Evolutionary conservation across 1,284 basidiomycete species (phyloP).

Genomic region (Mycena sp.): DNA sequence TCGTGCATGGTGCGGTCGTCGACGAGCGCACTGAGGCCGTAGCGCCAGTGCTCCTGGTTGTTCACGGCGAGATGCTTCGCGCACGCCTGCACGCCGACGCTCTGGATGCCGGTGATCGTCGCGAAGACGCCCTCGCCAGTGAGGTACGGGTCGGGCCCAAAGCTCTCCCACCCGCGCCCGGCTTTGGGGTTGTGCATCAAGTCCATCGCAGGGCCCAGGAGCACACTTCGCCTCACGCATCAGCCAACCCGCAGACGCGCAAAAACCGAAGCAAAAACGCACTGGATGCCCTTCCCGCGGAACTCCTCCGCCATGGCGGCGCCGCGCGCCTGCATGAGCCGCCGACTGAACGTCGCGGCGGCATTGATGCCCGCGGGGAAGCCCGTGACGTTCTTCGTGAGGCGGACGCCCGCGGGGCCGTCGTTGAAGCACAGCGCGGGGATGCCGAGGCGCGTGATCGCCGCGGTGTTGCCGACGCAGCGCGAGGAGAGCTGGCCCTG

Average conservation of each 20-base stretch:
- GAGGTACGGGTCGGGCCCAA: slow-evolving; percentile 74
- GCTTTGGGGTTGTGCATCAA: slow-evolving; percentile 60
- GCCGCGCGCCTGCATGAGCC: slow-evolving; percentile 69
- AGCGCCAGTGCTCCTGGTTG: slow-evolving; percentile 61
- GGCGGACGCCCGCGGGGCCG: slow-evolving; percentile 62
- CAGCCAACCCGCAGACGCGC: not conserved
- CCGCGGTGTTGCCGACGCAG: slow-evolving; percentile 66
- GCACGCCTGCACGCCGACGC: slow-evolving; percentile 68
- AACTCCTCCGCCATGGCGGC: slow-evolving; percentile 79
- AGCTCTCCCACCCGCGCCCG: slow-evolving; percentile 79
- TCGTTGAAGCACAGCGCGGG: slow-evolving; percentile 62
- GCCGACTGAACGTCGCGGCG: slow-evolving; percentile 59
- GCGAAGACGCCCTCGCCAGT: slow-evolving; percentile 69
- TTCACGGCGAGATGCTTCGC: slow-evolving; percentile 76
- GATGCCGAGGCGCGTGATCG: slow-evolving; percentile 55
- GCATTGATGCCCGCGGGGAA: slow-evolving; percentile 64
- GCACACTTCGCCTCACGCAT: slow-evolving; percentile 50
- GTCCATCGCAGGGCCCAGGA: slow-evolving; percentile 67
- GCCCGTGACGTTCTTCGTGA: slow-evolving; percentile 59
- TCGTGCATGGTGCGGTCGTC: slow-evolving; percentile 74
- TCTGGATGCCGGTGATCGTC: slow-evolving; percentile 69
- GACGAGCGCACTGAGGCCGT: slow-evolving; percentile 56
- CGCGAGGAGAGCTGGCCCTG: slow-evolving; percentile 59
- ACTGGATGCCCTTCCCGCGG: slow-evolving; percentile 77
- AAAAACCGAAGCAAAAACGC: slow-evolving; percentile 29